Evolutionary conservation across 129 eudicot species (phyloP), one percentile per base, ranked within the genome.

Genomic region (Lactuca sativa): DNA sequence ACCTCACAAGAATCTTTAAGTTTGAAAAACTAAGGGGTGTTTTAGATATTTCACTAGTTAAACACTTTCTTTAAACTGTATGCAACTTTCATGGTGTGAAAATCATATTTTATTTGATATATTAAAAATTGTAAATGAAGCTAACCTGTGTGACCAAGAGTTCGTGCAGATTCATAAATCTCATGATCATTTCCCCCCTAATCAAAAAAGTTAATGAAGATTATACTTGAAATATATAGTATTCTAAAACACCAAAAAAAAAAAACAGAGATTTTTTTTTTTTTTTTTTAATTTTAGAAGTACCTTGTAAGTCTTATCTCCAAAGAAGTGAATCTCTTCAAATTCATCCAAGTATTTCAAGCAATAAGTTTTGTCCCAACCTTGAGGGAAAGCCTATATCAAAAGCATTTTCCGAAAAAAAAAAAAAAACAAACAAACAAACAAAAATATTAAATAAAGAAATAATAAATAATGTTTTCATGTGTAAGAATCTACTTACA

Each of bases 321-420:
- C 99, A 70, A 93, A 93, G 85, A 93, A 93, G 85, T 90, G 99
- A 68, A 93, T 87, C 67, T 93, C 99, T 34, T 82, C 49, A 71
- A 85, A 90, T 8, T 87, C 95, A 18, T 90, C 89, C 70, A 93
- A 82, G 83, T 93, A 93, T 67, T 71, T 80, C 87, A 93, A 87
- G 83, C 99, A 89, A 71, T 89, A 93, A 13, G 99, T 93, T 74
- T 93, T 93, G 72, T 93, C 99, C 99, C 99, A 93, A 34, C 99
- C 99, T 74, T 78, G 87, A 33, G 97, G 99, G 74, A 93, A 93
- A n/a, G 89, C 99, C 99, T 93, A 74, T 93, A 74, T 70, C 33
- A 48, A 17, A 17, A 70, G 10, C 60, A 70, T 70, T 66, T 54
- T 36, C 5, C 32, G 2, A 36, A 56, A 32, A 36, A 5, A 74